A percentile compares a stretch with the other conserved stretches of the same genome.
Conservation (phyloP, 2,329 filamentous ascomycete genomes). For the Albifimbria verrucaria region DNA sequence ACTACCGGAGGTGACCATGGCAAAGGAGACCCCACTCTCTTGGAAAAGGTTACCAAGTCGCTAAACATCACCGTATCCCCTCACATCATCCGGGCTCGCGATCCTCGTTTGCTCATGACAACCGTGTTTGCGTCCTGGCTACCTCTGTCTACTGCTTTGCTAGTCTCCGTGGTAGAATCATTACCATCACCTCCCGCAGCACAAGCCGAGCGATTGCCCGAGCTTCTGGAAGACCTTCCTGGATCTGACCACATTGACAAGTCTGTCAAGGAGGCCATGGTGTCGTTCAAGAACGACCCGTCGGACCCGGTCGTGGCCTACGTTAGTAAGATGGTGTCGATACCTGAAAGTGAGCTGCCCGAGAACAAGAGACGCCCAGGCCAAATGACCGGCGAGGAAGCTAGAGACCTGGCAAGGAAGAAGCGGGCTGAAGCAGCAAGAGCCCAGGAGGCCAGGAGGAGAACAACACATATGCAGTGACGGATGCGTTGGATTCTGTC, state of each 20-base stretch:
- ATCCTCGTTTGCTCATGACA: conserved; percentile 78
- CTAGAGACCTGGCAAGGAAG: conserved; percentile 78
- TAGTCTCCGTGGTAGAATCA: conserved; percentile 92
- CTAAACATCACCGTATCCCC: conserved; percentile 78
- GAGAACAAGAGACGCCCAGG: conserved; percentile 74
- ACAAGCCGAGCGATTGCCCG: conserved; percentile 76
- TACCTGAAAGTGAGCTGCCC: conserved; percentile 87
- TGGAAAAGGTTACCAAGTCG: conserved; percentile 95
- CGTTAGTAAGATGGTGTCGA: conserved; percentile 96
- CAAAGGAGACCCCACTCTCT: conserved; percentile 74
- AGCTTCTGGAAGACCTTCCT: conserved; percentile 75
- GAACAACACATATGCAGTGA: conserved; percentile 52
- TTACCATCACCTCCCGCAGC: conserved; percentile 79
- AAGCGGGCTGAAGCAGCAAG: conserved; percentile 87
- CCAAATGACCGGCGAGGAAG: conserved; percentile 83
- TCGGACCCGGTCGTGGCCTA: conserved; percentile 85
- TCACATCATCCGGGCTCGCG: conserved; percentile 80
- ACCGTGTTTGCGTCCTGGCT: conserved; percentile 88
- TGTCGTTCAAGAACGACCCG: conserved; percentile 67
- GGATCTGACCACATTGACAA: conserved; percentile 69
- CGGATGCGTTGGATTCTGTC: conserved; percentile 58
- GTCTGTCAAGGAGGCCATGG: conserved; percentile 74
- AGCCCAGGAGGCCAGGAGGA: conserved; percentile 58
- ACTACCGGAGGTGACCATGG: conserved; percentile 79
- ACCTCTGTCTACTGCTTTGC: conserved; percentile 83